Conservation (phyloP, 2,329 filamentous ascomycete genomes). For the Periglandula ipomoeae region DNA sequence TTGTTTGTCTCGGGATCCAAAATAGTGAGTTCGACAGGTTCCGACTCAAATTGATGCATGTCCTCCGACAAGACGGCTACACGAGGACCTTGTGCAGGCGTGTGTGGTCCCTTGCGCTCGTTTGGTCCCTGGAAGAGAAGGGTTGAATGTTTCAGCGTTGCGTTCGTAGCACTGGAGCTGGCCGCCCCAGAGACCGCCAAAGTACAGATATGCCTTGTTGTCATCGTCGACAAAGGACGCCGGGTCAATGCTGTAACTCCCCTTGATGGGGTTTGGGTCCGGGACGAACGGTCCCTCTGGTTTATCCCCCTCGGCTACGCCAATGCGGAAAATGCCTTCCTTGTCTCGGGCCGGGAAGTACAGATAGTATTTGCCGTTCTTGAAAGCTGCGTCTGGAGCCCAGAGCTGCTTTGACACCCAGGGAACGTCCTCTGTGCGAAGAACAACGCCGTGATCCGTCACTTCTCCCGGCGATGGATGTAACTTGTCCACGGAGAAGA, state of each 20-base stretch:
- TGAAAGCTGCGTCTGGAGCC: constrained; percentile 66
- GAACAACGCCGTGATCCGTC: constrained; percentile 63
- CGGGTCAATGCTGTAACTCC: constrained; percentile 69
- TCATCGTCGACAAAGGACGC: constrained; percentile 60
- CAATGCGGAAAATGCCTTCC: constrained; percentile 62
- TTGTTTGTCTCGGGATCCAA: too few relatives aligned
- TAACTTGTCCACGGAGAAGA: constrained; percentile 50
- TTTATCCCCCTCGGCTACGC: constrained; percentile 52
- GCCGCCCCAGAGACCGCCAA: constrained; percentile 73
- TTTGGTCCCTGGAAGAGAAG: too few relatives aligned
- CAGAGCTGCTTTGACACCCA: constrained; percentile 75
- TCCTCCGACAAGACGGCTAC: too few relatives aligned
- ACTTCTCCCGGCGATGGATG: constrained; percentile 47
- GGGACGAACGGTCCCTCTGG: constrained; percentile 7
- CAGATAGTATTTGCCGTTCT: constrained; percentile 62
- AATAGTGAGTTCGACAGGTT: neutral
- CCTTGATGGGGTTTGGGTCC: constrained; percentile 55
- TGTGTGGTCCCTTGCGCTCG: too few relatives aligned
- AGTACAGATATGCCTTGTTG: constrained; percentile 44
- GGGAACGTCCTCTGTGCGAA: constrained; percentile 56
- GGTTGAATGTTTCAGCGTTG: too few relatives aligned
- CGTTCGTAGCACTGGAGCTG: constrained; percentile 67
- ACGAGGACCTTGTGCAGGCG: too few relatives aligned
- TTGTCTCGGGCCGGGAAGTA: constrained; percentile 70
- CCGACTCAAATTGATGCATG: neutral